These are phyloP conservation scores for Biscogniauxia sp. DNA, from an alignment of 2,329 filamentous ascomycete species.

Conservation along the genomic window DNA sequence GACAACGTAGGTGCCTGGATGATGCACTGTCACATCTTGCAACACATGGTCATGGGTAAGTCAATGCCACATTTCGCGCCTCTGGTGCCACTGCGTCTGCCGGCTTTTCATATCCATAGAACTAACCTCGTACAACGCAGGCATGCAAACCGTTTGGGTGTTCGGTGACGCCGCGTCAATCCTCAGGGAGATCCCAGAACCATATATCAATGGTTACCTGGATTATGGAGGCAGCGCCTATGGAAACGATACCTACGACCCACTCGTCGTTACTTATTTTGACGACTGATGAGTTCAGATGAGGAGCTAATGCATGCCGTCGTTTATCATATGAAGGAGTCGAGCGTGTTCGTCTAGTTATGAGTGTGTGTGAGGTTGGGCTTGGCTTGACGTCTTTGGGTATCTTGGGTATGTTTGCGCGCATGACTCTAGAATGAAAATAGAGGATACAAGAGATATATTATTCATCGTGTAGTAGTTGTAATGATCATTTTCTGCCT, in stretches of 20 bases:
- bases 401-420: neutral
- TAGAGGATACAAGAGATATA: neutral
- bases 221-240: slow-evolving; percentile 45
- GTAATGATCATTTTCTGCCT: neutral
- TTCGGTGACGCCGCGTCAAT: slow-evolving; percentile 39
- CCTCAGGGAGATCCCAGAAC: slow-evolving; percentile 31
- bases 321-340: neutral
- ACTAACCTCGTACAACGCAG: neutral
- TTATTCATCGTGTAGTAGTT: neutral
- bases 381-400: neutral
- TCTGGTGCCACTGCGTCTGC: neutral
- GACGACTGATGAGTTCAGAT: slow-evolving; percentile 5
- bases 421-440: neutral
- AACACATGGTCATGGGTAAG: slow-evolving; percentile 56
- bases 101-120: neutral
- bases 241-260: slow-evolving; percentile 38
- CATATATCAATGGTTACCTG: slow-evolving; percentile 41
- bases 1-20: slow-evolving; percentile 58
- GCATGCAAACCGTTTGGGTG: slow-evolving; percentile 42
- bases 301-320: neutral
- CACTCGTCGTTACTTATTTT: slow-evolving; percentile 30
- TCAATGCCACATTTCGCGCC: neutral
- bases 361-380: neutral
- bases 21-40: slow-evolving; percentile 59
- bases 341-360: neutral